Evolutionary conservation across 495 filamentous ascomycete genomes (phyloP), one percentile per base, ranked within the genome.

Genomic region (Chaetomium fimeti): DNA sequence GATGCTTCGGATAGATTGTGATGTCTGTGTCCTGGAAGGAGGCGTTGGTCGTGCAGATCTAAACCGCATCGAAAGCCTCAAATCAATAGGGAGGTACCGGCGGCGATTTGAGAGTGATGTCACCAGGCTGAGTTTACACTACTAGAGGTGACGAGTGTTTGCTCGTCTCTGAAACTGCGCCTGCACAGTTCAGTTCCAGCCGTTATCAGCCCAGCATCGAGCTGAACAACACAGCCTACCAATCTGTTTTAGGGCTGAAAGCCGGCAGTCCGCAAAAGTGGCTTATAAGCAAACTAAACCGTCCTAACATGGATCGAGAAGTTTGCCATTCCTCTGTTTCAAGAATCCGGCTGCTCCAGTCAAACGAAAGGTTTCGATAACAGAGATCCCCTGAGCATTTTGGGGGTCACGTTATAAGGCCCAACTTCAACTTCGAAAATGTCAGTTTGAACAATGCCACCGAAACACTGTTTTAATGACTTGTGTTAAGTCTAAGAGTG

Each of bases 201-300:
- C 1, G n/a, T 56, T 36, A 3, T 3, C 8, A 24, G 8, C 38
- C 53, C 55, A 57, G 55, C 38, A 38, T 57, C 38, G 5, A 48
- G 57, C 57, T 60, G 57, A 60, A 5, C 25, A 36, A 22, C 57
- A 29, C 57, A 47, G 57, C 54, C 54, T 57, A 29, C 18, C 1
- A 27, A 12, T 12, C 24, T 27, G 9, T 16, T 24, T 3, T 16
- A 36, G 28, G 27, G 49, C 6, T 38, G 28, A 47, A 47, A 16
- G 38, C 29, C 24, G 49, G 2, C 29, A 32, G 3, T 32, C 29
- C 29, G 7, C 7, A 7, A 7, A 32, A 47, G 54, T 29, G 40
- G 48, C 54, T 57, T 25, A 40, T 8, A 40, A 36, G 13, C 53
- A 56, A 56, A n/a, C n/a, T n/a, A n/a, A n/a, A 42, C 32, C n/a